Evolutionary conservation across 1,139 yeast genomes (phyloP), one percentile per base, ranked within the genome.

Genomic region (Suhomyces bokatorum): DNA sequence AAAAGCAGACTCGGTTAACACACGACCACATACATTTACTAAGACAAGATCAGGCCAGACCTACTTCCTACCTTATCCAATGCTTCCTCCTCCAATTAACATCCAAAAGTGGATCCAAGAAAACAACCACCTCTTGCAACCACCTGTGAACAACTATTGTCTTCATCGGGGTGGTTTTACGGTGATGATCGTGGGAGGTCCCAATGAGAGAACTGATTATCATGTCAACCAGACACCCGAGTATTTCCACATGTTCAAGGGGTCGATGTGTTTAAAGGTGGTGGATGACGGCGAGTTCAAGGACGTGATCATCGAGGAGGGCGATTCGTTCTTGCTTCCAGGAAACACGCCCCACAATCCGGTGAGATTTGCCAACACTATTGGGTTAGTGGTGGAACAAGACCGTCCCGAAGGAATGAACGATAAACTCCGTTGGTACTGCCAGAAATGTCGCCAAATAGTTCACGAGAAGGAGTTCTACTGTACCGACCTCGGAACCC

Each of bases 191-290:
- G 96, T 91, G 2, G 97, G 97, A 7, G 98, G 97, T 0, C 97
- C 97, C 2, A 91, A 91, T 63, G 95, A 85, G 58, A 75, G 97
- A 49, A 89, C 96, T 0, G 97, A 91, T 61, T 91, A 88, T 63
- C 98, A 91, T 60, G 80, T 91, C 43, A 91, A 91, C 59, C 95
- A 88, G 57, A 91, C 97, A 0, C 97, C 97, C 0, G 97, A 90
- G 59, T 91, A 90, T 78, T 91, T 91, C 64, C 84, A 86, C 63
- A 95, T 86, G 73, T 78, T 85, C 61, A 87, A 88, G 64, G 97
- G 97, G 2, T 71, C 75, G 29, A 90, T 91, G 96, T 78, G 87
- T 27, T 73, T 91, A 51, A 83, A 81, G 55, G 96, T 91, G 1
- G 96, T 90, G 2, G 97, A 90, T 55, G 84, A 81, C 10, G 95